Base-by-base conservation (phyloP, 495 filamentous ascomycete genomes). In the Aspergillus ellipticus region DNA sequence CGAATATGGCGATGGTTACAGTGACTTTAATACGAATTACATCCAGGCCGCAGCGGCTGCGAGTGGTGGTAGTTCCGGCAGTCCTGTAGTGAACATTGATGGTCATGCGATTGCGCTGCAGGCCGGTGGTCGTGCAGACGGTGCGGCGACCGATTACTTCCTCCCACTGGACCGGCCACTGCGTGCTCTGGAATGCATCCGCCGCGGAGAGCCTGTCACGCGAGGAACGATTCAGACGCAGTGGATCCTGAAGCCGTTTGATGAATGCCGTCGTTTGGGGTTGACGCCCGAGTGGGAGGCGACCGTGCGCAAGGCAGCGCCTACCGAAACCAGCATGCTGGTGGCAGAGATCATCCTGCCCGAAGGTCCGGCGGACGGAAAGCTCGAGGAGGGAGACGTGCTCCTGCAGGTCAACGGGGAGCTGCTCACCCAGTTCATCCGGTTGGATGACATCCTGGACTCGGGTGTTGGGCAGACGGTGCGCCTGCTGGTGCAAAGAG, bases 11-110 rank as follows among this genome's bases (percentile, higher is more conserved):
- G 94, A 97, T 57, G 94, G 94, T 2, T 99, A 99, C 71, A 92
- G 92, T 70, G 94, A 99, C 66, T 99, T 99, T 79, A 99, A 98
- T 67, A 98, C 94, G 31, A 97, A 96, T 70, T 99, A 99, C 72
- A 97, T 97, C 58, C 94, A 99, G 77, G 94, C 94, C 56, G 95
- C 93, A 13, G 94, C 94, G 24, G 92, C 94, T 6, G 94, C 94
- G 10, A 96, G 89, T 68, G 94, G 94, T 54, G 94, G 94, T 60
- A 96, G 90, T 73, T 97, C 95, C 9, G 94, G 94, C 24, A 94
- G 89, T 84, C 94, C 94, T 1, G 94, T 99, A 2, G 92, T 99
- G 55, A 95, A 97, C 65, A 86, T 96, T 33, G 90, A 96, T 67
- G 94, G 94, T 1, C 86, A 87, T 69, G 95, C 91, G 15, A 85